Evolutionary conservation across 805 yeast species (phyloP), one percentile per base, ranked within the genome.

Genomic region (Allodekkera sacchari): DNA sequence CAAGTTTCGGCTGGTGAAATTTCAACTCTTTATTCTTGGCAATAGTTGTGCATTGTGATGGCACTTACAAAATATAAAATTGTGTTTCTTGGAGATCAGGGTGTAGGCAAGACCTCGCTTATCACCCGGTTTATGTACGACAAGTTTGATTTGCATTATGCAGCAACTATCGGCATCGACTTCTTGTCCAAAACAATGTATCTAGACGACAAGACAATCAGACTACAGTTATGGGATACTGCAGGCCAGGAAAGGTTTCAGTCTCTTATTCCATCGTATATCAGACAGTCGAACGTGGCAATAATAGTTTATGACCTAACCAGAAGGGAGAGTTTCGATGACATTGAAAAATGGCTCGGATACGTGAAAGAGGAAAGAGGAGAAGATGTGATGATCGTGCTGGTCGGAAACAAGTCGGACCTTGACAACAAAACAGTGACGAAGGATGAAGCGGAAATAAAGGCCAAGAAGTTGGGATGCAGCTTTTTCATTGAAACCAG

Each of bases 61-160:
- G n/a, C 66, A 50, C 58, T 73, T 42, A 63, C 76, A 38, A 83
- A 83, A 55, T 81, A 78, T 55, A 89, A 92, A 61, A 83, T 89
- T 35, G 97, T 89, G 22, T 92, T 89, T 55, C 67, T 89, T 22
- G 98, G 98, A n/a, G 98, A 89, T 56, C 95, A 85, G 57, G 84
- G 92, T 50, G 97, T 89, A 25, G 98, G 98, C 25, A 89, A 89
- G 55, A 89, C 98, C 5, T 89, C 97, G 2, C 69, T 89, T 39
- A 84, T 89, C 44, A 88, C 97, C n/a, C 68, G 97, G 43, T 89
- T 92, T 63, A 89, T 89, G 97, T 89, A 89, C 55, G 97, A 92
- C 54, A 82, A 95, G 13, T 89, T 89, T 56, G 96, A 89, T 56
- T 89, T 92, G 23, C 95, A 88, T 53, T 92, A 92, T 53, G 85